Evolutionary conservation across 2,329 filamentous ascomycete species (phyloP).

Genomic region (Diaporthe citri): DNA sequence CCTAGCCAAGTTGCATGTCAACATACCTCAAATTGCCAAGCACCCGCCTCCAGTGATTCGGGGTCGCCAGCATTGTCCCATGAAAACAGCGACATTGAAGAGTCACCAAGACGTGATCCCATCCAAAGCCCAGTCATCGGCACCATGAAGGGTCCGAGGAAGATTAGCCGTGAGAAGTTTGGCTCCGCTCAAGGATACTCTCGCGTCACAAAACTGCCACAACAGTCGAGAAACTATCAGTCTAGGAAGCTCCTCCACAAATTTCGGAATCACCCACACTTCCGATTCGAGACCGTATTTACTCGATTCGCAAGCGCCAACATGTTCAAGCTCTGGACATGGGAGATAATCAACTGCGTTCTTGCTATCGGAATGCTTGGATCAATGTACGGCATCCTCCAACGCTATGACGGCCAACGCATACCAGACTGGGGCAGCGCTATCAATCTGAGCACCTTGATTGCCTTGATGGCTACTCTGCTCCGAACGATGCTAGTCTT

Average conservation of each 20-base stretch:
- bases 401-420: background rate
- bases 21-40: background rate
- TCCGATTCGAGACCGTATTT: background rate
- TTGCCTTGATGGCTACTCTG: background rate
- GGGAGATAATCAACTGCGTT: background rate
- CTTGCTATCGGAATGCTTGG: background rate
- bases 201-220: background rate
- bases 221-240: background rate
- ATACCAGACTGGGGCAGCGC: background rate
- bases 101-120: background rate
- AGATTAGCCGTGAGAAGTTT: background rate
- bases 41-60: background rate
- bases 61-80: background rate
- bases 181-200: background rate
- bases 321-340: background rate
- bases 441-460: background rate
- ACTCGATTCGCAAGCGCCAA: rapidly evolving
- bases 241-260: background rate
- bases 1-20: background rate
- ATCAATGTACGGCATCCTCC: background rate
- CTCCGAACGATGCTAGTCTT: background rate
- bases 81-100: background rate
- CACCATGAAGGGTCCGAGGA: too few relatives aligned
- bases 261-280: rapidly evolving
- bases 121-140: too few relatives aligned